These are phyloP conservation scores for Magnolia kwangsiensis DNA, from an alignment of 164 flowering plant species.

Conservation along the genomic window DNA sequence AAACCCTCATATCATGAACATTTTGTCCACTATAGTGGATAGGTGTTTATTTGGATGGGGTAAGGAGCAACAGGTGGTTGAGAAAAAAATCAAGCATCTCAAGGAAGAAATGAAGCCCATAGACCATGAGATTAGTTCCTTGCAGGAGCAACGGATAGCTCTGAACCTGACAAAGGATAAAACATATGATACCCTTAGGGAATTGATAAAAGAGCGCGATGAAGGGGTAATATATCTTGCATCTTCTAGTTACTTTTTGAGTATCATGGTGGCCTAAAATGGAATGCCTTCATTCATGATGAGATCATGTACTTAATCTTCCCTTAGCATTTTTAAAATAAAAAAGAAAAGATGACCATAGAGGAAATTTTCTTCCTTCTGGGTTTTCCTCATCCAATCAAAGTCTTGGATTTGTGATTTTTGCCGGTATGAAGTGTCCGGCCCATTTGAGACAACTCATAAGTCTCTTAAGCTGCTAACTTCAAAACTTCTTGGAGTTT, in stretches of 20 bases:
- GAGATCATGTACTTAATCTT: too few species aligned
- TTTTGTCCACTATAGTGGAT: constrained; percentile 46
- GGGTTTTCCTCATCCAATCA: too few species aligned
- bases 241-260: neutral
- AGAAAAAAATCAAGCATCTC: constrained; percentile 47
- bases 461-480: too few species aligned
- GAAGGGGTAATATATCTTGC: constrained; percentile 47
- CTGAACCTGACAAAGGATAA: constrained; percentile 48
- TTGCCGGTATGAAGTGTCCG: too few species aligned
- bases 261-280: neutral
- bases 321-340: too few species aligned
- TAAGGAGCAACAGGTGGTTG: constrained; percentile 55
- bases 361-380: too few species aligned
- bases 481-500: too few species aligned
- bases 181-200: constrained; percentile 37
- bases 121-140: constrained; percentile 41
- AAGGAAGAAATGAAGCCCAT: constrained; percentile 46
- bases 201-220: constrained; percentile 62
- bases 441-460: too few species aligned
- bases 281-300: too few species aligned
- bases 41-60: constrained; percentile 62
- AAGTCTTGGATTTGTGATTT: too few species aligned
- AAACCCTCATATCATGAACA: neutral
- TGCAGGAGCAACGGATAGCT: constrained; percentile 45
- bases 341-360: too few species aligned